A percentile compares a stretch with the other conserved stretches of the same genome.
Evolutionary conservation across 495 filamentous ascomycete genomes (phyloP).

Genomic region (Penicillium verhagenii): DNA sequence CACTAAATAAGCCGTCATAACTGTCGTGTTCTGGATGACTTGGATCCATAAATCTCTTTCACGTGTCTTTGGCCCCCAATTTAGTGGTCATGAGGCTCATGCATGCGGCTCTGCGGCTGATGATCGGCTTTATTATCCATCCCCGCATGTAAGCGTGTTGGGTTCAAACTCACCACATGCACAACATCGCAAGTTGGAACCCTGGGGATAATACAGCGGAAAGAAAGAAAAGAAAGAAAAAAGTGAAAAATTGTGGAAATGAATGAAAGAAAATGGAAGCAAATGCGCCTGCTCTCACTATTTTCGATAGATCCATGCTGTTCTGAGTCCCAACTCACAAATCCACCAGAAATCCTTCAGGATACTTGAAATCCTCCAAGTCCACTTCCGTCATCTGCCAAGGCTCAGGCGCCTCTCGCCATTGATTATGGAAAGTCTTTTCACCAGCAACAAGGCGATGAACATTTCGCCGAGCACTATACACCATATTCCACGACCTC

Average conservation of each 20-base stretch:
- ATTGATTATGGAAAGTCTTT: conserved; percentile 25
- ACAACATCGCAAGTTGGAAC: too few relatives aligned
- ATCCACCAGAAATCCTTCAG: background rate
- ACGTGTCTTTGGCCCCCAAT: background rate
- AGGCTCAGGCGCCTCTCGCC: conserved; percentile 10
- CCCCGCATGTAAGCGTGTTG: too few relatives aligned
- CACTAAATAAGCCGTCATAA: background rate
- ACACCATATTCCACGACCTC: conserved; percentile 24
- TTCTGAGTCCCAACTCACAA: too few relatives aligned
- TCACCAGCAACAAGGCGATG: conserved; percentile 23
- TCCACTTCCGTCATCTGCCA: conserved; percentile 25
- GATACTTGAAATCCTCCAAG: conserved; percentile 21
- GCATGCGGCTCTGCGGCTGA: too few relatives aligned
- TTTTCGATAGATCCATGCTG: too few relatives aligned
- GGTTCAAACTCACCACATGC: too few relatives aligned
- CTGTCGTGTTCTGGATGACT: background rate
- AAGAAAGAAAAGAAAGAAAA: too few relatives aligned
- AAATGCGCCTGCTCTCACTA: background rate
- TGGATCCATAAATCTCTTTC: background rate
- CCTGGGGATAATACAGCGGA: too few relatives aligned
- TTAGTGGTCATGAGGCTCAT: too few relatives aligned
- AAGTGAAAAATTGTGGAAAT: too few relatives aligned
- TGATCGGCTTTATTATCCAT: too few relatives aligned
- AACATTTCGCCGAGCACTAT: conserved; percentile 30
- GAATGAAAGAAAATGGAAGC: background rate